Percentiles rank a stretch among this genome's conserved stretches.
phyloP scores from a whole-genome alignment of 2,329 filamentous ascomycete species.

The Hypocreales sp. region DNA sequence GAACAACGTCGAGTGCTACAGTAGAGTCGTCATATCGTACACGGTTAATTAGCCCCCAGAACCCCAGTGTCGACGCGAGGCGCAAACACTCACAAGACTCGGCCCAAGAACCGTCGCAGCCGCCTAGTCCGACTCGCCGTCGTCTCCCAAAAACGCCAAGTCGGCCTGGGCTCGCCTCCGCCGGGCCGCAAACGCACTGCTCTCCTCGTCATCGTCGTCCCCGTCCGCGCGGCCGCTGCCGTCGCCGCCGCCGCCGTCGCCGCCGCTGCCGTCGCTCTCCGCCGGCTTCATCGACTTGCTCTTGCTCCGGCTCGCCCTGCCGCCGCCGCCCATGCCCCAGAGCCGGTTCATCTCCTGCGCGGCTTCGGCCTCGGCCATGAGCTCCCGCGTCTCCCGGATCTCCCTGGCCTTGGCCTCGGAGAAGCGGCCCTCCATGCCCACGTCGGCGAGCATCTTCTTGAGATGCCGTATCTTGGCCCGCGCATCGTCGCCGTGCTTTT shows the following conservation, averaged over 20 bases:
- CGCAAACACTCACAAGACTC: too few relatives aligned
- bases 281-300: conserved; percentile 14
- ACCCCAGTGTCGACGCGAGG: too few relatives aligned
- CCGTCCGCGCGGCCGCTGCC: conserved; percentile 12
- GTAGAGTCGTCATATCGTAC: too few relatives aligned
- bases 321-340: conserved; percentile 48
- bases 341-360: conserved; percentile 67
- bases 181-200: conserved; percentile 23
- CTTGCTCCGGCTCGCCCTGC: conserved; percentile 25
- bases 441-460: conserved; percentile 59
- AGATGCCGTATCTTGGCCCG: conserved; percentile 75
- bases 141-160: conserved; percentile 52
- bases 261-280: conserved; percentile 14
- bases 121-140: conserved; percentile 48
- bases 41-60: too few relatives aligned
- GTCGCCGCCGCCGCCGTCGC: conserved; percentile 9
- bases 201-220: conserved; percentile 15
- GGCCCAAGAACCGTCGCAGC: too few relatives aligned
- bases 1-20: too few relatives aligned
- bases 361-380: conserved; percentile 69
- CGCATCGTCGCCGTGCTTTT: conserved; percentile 51
- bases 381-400: conserved; percentile 77
- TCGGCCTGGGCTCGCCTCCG: conserved; percentile 33
- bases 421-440: conserved; percentile 80
- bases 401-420: conserved; percentile 69